phyloP scores from a whole-genome alignment of 169 alveolate species.

The Eimeria tenella region DNA sequence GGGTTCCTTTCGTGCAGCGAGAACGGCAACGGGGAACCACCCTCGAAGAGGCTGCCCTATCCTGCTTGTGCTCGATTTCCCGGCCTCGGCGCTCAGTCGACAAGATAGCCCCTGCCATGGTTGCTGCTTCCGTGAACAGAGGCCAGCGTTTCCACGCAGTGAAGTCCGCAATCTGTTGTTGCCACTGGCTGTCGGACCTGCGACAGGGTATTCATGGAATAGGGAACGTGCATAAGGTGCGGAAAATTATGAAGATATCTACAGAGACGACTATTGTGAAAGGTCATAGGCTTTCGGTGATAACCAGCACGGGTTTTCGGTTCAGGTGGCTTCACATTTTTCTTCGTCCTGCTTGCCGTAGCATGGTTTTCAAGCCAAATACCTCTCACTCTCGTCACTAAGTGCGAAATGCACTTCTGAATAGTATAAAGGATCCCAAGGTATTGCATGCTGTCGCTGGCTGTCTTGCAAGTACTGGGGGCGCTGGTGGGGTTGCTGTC shows the following conservation, averaged over 20 bases:
- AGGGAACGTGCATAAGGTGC: not conserved
- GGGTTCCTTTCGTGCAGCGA: not conserved
- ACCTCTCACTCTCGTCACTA: not conserved
- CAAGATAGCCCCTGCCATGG: constrained; percentile 55
- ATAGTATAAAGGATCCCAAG: not conserved
- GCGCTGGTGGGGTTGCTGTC: constrained; percentile 51
- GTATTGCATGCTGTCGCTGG: not conserved
- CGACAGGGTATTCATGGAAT: constrained; percentile 8
- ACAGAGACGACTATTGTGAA: not conserved
- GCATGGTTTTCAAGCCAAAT: not conserved
- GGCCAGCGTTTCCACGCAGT: not conserved
- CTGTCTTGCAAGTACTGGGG: not conserved
- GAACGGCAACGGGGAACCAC: constrained; percentile 40
- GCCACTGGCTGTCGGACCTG: not conserved
- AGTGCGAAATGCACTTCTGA: not conserved
- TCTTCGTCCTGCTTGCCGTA: not conserved
- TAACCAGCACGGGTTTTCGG: not conserved
- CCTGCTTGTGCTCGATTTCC: not conserved
- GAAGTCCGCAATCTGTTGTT: not conserved
- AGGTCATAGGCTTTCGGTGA: not conserved
- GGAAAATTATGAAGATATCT: not conserved
- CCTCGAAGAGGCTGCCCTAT: not conserved
- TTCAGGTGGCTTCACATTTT: constrained; percentile 16
- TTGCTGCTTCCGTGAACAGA: not conserved
- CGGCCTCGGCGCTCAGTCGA: constrained; percentile 41